Conservation (phyloP, 257 asterid genomes). For the Plantago ovata region DNA sequence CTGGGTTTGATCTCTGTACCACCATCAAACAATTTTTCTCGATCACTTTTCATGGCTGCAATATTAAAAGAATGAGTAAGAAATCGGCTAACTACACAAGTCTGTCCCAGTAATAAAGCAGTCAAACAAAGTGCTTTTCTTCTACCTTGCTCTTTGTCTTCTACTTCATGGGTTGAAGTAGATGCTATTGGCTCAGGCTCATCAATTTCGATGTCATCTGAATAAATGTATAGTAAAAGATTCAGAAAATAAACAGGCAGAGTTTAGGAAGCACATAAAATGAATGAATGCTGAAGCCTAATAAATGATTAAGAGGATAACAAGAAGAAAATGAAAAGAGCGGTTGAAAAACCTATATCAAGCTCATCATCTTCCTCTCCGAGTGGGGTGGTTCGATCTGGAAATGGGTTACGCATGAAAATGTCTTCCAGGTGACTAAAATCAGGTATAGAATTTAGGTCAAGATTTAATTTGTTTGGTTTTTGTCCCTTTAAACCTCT, state of each 20-base stretch:
- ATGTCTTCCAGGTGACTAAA: slow-evolving; percentile 55
- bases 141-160: slow-evolving; percentile 42
- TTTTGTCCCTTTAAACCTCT: slow-evolving; percentile 66
- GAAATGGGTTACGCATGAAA: slow-evolving; percentile 48
- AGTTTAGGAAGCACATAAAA: too few relatives aligned
- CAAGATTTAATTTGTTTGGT: slow-evolving; percentile 31
- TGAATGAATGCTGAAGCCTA: neutral
- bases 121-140: slow-evolving; percentile 14
- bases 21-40: slow-evolving; percentile 54
- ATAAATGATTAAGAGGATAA: neutral
- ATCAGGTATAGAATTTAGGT: slow-evolving; percentile 32
- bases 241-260: slow-evolving; percentile 17
- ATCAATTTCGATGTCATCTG: slow-evolving; percentile 89
- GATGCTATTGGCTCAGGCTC: slow-evolving; percentile 50
- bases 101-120: slow-evolving; percentile 17
- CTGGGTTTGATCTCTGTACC: slow-evolving; percentile 54
- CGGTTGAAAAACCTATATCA: slow-evolving; percentile 49
- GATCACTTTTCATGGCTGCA: slow-evolving; percentile 51
- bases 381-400: slow-evolving; percentile 29
- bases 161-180: slow-evolving; percentile 40
- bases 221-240: slow-evolving; percentile 20
- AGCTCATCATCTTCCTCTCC: slow-evolving; percentile 56
- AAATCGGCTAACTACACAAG: slow-evolving; percentile 15
- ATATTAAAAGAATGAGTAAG: slow-evolving; percentile 2
- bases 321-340: neutral